A percentile compares a stretch with the other conserved stretches of the same genome.
phyloP scores from a whole-genome alignment of 139 green algal species.

The Picochlorum sp. region DNA sequence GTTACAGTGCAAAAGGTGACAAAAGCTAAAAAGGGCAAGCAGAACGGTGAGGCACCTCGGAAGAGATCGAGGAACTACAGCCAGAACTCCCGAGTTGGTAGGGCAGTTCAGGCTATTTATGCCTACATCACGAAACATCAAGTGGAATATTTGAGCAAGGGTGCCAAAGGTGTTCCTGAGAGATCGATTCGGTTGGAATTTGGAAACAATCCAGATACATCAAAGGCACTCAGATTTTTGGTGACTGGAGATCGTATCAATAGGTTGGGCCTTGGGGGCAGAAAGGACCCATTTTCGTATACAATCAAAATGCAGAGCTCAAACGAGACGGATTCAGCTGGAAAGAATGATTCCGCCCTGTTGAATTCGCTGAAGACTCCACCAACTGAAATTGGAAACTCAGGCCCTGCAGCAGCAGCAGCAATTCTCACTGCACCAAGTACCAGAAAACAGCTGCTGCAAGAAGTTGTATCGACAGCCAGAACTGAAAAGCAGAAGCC shows the following conservation, averaged over 20 bases:
- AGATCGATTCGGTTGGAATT: constrained; percentile 24
- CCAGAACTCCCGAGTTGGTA: constrained; percentile 24
- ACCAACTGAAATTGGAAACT: constrained; percentile 6
- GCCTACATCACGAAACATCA: constrained; percentile 23
- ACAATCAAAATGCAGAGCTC: constrained; percentile 6
- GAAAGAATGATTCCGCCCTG: background rate
- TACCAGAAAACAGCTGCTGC: background rate
- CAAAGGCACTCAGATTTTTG: constrained; percentile 42
- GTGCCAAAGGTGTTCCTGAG: constrained; percentile 14
- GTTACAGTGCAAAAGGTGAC: background rate
- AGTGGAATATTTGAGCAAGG: constrained; percentile 4
- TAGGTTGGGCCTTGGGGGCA: constrained; percentile 27
- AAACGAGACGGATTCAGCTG: background rate
- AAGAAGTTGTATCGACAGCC: background rate
- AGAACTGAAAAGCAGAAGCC: background rate
- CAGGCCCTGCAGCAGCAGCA: background rate
- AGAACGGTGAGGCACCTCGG: background rate
- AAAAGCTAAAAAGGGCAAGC: background rate
- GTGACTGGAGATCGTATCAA: constrained; percentile 23
- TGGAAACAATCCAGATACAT: constrained; percentile 50
- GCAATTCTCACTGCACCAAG: constrained; percentile 7
- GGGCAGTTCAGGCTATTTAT: constrained; percentile 14
- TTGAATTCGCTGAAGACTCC: constrained; percentile 3
- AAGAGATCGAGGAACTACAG: background rate
- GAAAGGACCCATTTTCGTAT: constrained; percentile 37